phyloP scores from a whole-genome alignment of 192 early-diverging fungal genomes.

The Coemansia sp. region DNA sequence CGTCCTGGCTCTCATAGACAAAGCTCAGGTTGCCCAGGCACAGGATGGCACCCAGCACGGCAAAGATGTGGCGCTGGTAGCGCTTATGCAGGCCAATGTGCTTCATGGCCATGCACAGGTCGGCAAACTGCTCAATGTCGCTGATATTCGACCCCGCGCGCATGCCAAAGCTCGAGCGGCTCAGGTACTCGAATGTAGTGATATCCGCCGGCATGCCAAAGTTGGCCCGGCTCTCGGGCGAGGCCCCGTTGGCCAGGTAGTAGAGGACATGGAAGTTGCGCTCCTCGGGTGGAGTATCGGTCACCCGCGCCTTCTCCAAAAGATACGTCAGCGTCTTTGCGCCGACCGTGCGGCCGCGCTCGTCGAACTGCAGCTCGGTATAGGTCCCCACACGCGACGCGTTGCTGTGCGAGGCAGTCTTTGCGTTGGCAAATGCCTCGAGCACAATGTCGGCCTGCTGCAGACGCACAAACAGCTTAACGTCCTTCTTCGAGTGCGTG shows the following conservation, averaged over 20 bases:
- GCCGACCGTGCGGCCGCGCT: constrained; percentile 76
- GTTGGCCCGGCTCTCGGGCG: constrained; percentile 62
- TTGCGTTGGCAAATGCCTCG: constrained; percentile 74
- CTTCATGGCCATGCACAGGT: constrained; percentile 57
- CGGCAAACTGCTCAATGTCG: constrained; percentile 56
- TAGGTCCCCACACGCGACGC: constrained; percentile 78
- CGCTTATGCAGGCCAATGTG: constrained; percentile 64
- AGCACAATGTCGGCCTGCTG: constrained; percentile 64
- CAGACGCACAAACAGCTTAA: constrained; percentile 64
- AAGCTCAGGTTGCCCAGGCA: constrained; percentile 87
- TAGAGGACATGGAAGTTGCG: constrained; percentile 78
- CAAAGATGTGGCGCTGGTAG: constrained; percentile 74
- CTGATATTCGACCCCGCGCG: constrained; percentile 72
- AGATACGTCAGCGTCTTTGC: constrained; percentile 68
- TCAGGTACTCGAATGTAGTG: constrained; percentile 40
- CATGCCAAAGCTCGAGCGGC: constrained; percentile 51
- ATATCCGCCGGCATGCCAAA: constrained; percentile 56
- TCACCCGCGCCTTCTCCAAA: constrained; percentile 59
- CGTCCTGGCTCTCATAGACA: constrained; percentile 57
- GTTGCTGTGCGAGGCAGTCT: constrained; percentile 57
- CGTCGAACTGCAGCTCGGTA: constrained; percentile 90
- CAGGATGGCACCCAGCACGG: constrained; percentile 79
- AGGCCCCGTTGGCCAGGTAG: constrained; percentile 74
- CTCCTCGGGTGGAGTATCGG: constrained; percentile 52
- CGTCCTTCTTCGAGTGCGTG: constrained; percentile 70